Evolutionary conservation across 331 rosid genomes (phyloP).

Genomic region (Acacia concinna): DNA sequence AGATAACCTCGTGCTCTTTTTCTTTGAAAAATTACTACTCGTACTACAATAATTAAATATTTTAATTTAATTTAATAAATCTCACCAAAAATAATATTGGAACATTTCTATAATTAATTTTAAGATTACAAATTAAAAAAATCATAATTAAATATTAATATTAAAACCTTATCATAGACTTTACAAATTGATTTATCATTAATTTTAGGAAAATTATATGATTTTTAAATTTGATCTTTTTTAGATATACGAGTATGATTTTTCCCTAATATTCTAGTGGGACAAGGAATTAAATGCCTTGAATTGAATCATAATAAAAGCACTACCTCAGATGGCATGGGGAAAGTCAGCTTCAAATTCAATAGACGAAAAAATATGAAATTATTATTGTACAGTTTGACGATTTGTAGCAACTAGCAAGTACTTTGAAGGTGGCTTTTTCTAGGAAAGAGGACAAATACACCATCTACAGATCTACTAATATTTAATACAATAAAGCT

Average conservation of each 20-base stretch:
- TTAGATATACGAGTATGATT: not conserved
- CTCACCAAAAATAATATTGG: not conserved
- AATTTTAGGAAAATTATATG: not conserved
- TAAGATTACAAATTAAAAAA: no score
- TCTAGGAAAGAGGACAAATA: slow-evolving; percentile 22
- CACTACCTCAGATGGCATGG: not conserved
- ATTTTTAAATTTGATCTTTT: not conserved
- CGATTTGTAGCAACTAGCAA: not conserved
- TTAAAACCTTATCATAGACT: no score
- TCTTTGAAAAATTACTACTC: no score
- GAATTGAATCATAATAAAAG: not conserved
- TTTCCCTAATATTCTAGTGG: not conserved
- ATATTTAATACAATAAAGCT: slow-evolving; percentile 26
- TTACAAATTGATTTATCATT: no score
- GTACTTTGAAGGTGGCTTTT: not conserved
- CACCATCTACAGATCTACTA: slow-evolving; percentile 24
- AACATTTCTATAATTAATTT: no score
- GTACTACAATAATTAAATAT: not conserved
- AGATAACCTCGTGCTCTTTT: not conserved
- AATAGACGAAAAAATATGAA: not conserved
- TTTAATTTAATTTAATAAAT: no score
- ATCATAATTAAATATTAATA: no score
- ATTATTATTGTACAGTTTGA: not conserved
- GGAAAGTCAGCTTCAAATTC: slow-evolving; percentile 21
- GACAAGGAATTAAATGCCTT: not conserved